Evolutionary conservation across 495 filamentous ascomycete genomes (phyloP).

Genomic region (Penicillium crystallinum): DNA sequence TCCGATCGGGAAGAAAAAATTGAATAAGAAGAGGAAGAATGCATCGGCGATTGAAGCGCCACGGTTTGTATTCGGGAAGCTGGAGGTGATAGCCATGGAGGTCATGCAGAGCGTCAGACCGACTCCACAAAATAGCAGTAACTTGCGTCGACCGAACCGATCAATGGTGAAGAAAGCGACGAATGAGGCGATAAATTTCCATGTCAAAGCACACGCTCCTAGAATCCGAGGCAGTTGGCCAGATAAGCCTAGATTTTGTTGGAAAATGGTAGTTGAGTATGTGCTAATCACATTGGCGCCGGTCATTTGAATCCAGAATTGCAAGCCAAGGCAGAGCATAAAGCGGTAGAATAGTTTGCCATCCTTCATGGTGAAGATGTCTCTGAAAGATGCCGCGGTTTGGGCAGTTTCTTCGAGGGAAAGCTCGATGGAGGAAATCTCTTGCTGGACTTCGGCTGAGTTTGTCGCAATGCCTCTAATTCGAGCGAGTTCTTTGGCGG

Average conservation of each 20-base stretch:
- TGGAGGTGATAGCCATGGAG: slow-evolving; percentile 10
- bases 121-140: neutral
- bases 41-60: slow-evolving; percentile 28
- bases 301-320: slow-evolving; percentile 31
- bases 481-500: slow-evolving; percentile 13
- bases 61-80: slow-evolving; percentile 25
- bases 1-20: slow-evolving; percentile 49
- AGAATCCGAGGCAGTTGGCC: slow-evolving; percentile 10
- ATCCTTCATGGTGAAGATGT: slow-evolving; percentile 15
- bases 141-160: slow-evolving; percentile 39
- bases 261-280: slow-evolving; percentile 20
- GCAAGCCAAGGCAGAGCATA: slow-evolving; percentile 21
- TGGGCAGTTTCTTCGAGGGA: slow-evolving; percentile 24
- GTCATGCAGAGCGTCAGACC: neutral
- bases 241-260: slow-evolving; percentile 10
- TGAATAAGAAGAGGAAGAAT: slow-evolving; percentile 52
- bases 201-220: slow-evolving; percentile 30
- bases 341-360: slow-evolving; percentile 17
- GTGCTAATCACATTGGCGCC: slow-evolving; percentile 18
- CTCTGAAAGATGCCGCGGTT: slow-evolving; percentile 8
- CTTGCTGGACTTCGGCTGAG: slow-evolving; percentile 11
- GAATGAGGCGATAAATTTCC: slow-evolving; percentile 34
- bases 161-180: slow-evolving; percentile 47
- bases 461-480: slow-evolving; percentile 18
- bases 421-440: slow-evolving; percentile 26